Evolutionary conservation across 2,329 filamentous ascomycete genomes (phyloP).

Genomic region (Cryphonectria radicalis): DNA sequence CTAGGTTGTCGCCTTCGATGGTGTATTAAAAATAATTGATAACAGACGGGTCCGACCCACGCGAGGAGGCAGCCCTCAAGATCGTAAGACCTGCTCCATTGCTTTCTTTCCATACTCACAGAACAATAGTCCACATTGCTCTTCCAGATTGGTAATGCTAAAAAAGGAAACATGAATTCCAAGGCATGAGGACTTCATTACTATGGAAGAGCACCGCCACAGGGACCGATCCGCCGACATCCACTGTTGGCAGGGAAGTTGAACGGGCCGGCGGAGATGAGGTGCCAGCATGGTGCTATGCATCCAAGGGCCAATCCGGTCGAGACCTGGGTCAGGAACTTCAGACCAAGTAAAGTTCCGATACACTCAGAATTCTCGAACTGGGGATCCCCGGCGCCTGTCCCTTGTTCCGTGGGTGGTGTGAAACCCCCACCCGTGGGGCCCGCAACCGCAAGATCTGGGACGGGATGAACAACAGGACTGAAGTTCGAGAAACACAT

Average conservation of each 20-base stretch:
- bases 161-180: constrained; percentile 11
- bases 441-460: constrained; percentile 1
- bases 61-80: neutral
- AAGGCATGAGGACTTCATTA: constrained; percentile 26
- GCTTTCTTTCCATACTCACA: neutral
- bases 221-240: constrained; percentile 24
- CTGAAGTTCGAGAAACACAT: constrained; percentile 9
- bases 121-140: neutral
- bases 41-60: neutral
- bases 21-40: too few relatives aligned
- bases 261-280: constrained; percentile 3
- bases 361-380: neutral
- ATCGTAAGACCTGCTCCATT: neutral
- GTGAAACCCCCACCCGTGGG: constrained; percentile 1
- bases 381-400: neutral
- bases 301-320: neutral
- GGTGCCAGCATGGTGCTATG: neutral
- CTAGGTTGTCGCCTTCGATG: neutral
- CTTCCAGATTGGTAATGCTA: constrained; percentile 5
- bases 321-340: neutral
- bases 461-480: constrained; percentile 16
- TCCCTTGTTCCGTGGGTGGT: neutral
- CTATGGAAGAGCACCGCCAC: constrained; percentile 17
- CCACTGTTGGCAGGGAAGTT: constrained; percentile 9
- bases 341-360: neutral